Evolutionary conservation across 139 green algal species (phyloP).

Genomic region (Chlorella sp.): DNA sequence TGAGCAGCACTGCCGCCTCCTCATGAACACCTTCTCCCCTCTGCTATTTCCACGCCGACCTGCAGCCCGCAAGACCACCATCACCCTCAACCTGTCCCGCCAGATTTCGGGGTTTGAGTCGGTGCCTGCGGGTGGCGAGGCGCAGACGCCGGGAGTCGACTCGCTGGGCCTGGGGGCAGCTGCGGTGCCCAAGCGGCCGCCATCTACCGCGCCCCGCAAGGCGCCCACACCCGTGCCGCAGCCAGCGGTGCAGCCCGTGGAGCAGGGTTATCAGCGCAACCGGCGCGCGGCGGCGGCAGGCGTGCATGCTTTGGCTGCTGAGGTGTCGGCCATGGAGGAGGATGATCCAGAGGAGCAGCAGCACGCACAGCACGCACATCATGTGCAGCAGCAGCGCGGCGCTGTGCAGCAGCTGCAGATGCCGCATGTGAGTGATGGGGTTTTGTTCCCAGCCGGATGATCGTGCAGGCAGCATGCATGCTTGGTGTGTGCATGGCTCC

Average conservation of each 20-base stretch:
- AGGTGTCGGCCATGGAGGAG: conserved; percentile 49
- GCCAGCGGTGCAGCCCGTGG: not conserved
- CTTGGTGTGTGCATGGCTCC: not conserved
- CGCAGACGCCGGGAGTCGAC: conserved; percentile 9
- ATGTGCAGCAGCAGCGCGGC: not conserved
- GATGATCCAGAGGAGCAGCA: conserved; percentile 30
- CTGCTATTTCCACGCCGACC: not conserved
- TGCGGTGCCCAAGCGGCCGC: not conserved
- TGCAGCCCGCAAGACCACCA: conserved; percentile 43
- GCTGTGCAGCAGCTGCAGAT: not conserved
- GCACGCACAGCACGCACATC: not conserved
- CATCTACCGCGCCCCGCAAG: conserved; percentile 18
- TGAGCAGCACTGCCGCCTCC: too few species aligned
- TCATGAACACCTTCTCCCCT: not conserved
- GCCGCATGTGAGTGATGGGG: not conserved
- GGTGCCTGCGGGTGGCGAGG: not conserved
- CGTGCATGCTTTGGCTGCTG: conserved; percentile 38
- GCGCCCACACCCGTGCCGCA: conserved; percentile 10
- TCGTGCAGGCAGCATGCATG: too few species aligned
- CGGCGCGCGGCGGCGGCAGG: conserved; percentile 33
- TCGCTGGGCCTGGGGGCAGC: not conserved
- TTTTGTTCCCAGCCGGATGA: too few species aligned
- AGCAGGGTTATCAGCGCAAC: conserved; percentile 31
- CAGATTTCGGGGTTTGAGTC: conserved; percentile 27
- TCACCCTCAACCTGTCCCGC: conserved; percentile 33